Percentiles rank a stretch among this genome's conserved stretches.
phyloP scores from a whole-genome alignment of 1,284 basidiomycete genomes.

The Marasmius sp. region DNA sequence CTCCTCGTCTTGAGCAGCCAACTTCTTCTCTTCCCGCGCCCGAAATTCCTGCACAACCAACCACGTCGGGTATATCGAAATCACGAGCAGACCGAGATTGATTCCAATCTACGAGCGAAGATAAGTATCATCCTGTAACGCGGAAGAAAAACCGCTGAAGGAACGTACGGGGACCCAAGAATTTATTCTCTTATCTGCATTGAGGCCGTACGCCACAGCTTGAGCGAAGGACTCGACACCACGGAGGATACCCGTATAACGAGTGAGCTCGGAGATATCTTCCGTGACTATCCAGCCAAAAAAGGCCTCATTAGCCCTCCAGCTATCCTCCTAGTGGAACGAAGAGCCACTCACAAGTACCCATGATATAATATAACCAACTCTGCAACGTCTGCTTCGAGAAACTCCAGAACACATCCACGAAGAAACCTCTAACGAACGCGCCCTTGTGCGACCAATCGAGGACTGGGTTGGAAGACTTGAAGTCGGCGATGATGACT shows the following conservation, averaged over 20 bases:
- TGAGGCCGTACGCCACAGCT: slow-evolving; percentile 10
- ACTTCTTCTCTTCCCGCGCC: not conserved
- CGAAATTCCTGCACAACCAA: slow-evolving; percentile 2
- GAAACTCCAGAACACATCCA: slow-evolving; percentile 9
- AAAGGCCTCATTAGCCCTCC: not conserved
- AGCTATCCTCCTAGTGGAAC: not conserved
- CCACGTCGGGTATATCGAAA: slow-evolving; percentile 10
- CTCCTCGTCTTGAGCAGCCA: not conserved
- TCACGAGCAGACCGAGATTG: slow-evolving; percentile 7
- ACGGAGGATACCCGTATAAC: slow-evolving; percentile 11
- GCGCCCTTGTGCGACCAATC: slow-evolving; percentile 2
- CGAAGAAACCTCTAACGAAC: slow-evolving; percentile 11
- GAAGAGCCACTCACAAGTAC: slow-evolving; percentile 2
- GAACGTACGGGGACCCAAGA: slow-evolving; percentile 8
- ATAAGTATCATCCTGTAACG: not conserved
- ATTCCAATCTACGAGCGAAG: slow-evolving; percentile 3
- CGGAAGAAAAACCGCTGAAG: not conserved
- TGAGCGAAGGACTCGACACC: slow-evolving; percentile 11
- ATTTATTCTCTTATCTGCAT: slow-evolving; percentile 2
- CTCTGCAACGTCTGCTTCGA: slow-evolving; percentile 10
- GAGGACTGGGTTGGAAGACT: slow-evolving; percentile 1
- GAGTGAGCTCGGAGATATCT: slow-evolving; percentile 10
- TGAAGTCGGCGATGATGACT: slow-evolving; percentile 9
- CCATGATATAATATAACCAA: slow-evolving; percentile 12
- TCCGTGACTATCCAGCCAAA: not conserved